Evolutionary conservation across 2,329 filamentous ascomycete species (phyloP).

Genomic region (Periconia sp.): DNA sequence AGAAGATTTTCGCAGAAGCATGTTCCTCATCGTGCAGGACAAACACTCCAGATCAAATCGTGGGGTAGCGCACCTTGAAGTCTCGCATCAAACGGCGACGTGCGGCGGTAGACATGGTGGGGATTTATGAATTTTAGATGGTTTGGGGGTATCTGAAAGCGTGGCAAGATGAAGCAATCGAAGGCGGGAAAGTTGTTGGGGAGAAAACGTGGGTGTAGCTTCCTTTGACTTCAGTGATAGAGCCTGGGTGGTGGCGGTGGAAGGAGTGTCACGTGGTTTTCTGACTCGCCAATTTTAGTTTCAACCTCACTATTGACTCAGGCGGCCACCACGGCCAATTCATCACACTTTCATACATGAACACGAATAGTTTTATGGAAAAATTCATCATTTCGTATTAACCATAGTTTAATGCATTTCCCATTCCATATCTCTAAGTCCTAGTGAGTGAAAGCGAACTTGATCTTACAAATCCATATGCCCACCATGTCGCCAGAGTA

Average conservation of each 20-base stretch:
- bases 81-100: conserved; percentile 97
- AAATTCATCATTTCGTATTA: too few species aligned
- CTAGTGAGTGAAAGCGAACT: too few species aligned
- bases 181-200: background rate
- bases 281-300: too few species aligned
- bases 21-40: conserved; percentile 1
- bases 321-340: too few species aligned
- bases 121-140: background rate
- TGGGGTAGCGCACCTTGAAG: conserved; percentile 76
- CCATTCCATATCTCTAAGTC: too few species aligned
- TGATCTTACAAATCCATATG: too few species aligned
- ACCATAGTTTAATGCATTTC: too few species aligned
- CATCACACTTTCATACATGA: too few species aligned
- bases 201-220: conserved; percentile 1
- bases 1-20: background rate
- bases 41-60: conserved; percentile 1
- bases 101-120: conserved; percentile 83
- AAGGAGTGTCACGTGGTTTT: background rate
- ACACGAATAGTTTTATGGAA: too few species aligned
- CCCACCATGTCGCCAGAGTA: too few species aligned
- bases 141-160: background rate
- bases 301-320: too few species aligned
- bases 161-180: background rate
- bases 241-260: background rate
- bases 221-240: background rate